phyloP scores from a whole-genome alignment of 2,329 filamentous ascomycete species.

The Atkinsonella hypoxylon region DNA sequence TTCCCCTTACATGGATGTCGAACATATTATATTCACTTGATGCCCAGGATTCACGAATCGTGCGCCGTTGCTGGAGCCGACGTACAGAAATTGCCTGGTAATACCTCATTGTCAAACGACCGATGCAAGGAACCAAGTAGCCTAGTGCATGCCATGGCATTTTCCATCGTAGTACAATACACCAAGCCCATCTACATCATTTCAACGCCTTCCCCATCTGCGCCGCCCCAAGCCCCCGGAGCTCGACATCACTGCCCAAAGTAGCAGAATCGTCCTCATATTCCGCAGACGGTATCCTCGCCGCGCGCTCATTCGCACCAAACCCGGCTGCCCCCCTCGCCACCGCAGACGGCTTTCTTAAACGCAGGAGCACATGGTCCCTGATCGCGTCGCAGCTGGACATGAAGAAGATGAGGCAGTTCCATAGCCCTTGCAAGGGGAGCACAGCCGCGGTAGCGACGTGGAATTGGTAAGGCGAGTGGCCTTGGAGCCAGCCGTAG shows the following conservation, averaged over 20 bases:
- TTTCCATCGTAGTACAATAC: too few species aligned
- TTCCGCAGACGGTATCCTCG: constrained; percentile 13
- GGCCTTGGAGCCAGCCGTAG: constrained; percentile 47
- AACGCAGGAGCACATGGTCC: constrained; percentile 6
- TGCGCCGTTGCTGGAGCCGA: too few species aligned
- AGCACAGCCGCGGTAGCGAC: constrained; percentile 59
- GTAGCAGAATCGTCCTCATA: constrained; percentile 20
- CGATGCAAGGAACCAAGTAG: too few species aligned
- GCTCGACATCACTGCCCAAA: constrained; percentile 21
- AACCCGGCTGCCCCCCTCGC: neutral
- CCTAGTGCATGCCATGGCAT: too few species aligned
- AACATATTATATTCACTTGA: too few species aligned
- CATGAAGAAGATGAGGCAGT: constrained; percentile 62
- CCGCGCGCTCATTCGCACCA: constrained; percentile 2
- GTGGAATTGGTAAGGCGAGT: constrained; percentile 51
- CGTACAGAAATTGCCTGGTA: too few species aligned
- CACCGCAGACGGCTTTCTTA: neutral
- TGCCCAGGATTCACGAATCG: too few species aligned
- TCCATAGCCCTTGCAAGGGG: constrained; percentile 72
- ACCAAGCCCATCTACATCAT: constrained; percentile 16
- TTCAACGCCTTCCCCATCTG: neutral
- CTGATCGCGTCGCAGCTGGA: constrained; percentile 37
- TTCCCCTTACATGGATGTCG: too few species aligned
- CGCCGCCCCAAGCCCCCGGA: constrained; percentile 16
- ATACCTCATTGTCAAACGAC: too few species aligned